Evolutionary conservation across 2,329 filamentous ascomycete genomes (phyloP), one percentile per base, ranked within the genome.

Genomic region (Diplocarpon rosae): DNA sequence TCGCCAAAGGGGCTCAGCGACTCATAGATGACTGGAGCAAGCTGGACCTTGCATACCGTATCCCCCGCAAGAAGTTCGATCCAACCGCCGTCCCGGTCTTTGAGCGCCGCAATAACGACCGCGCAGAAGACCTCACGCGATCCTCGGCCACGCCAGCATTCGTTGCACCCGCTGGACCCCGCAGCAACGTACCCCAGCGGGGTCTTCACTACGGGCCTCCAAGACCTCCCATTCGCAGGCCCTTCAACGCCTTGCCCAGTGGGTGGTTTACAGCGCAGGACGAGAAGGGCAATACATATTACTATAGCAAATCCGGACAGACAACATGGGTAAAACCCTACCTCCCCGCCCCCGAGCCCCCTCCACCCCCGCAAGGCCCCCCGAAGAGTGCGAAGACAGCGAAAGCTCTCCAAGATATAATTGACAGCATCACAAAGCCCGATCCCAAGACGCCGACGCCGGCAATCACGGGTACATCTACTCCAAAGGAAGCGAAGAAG

Each of bases 21-120:
- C 70, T 98, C 30, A 67, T 95, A 24, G 78, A 86, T 8, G 81
- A 82, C 53, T 98, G 92, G 92, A 83, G 83, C 61, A 89, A 87
- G 56, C 70, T 98, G 39, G 84, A 95, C 62, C 74, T 93, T 30
- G 92, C 80, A 6, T 98, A 96, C 64, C 81, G 92, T 48, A 98
- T 98, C 59, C 87, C 87, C 31, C 78, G 90, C 46, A 85, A 92
- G 67, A 93, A 94, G 67, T 68, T 84, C 46, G 87, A 90, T 60
- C 80, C 82, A 20, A 80, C 78, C 52, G 75, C 70, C 38, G 66
- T 67, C 14, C 56, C 61, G 62, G 68, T 73, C 27, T 76, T 75
- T 17, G 76, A 79, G 52, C 71, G 76, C 56, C 83, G 83, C 44
- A 80, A 83, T 45, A 73, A 75, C 39, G 76, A 78, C 47, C 74